phyloP scores from a whole-genome alignment of 805 yeast genomes.

The Kodamaea hsintzibuensis region DNA sequence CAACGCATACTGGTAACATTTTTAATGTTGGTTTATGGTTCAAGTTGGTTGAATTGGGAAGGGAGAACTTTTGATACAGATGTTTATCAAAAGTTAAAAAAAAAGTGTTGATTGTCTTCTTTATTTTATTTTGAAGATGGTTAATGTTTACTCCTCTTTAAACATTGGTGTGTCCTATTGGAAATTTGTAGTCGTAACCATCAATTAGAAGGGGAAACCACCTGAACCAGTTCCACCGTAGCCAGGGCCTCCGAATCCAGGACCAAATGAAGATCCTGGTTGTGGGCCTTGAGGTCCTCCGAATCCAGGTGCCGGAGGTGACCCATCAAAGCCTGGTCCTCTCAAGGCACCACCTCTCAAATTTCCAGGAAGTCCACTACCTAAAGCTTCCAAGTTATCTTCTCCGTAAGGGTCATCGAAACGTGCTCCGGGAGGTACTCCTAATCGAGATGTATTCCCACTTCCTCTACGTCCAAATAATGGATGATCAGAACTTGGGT shows the following conservation, averaged over 20 bases:
- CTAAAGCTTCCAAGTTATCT: conserved; percentile 44
- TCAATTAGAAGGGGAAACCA: conserved; percentile 6
- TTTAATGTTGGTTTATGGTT: no score
- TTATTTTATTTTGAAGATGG: no score
- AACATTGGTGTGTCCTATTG: no score
- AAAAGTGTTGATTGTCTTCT: no score
- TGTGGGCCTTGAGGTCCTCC: conserved; percentile 7
- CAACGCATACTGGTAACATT: no score
- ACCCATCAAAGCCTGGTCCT: conserved; percentile 4
- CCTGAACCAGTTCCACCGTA: conserved; percentile 10
- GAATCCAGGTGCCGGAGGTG: conserved; percentile 5
- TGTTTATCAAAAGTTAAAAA: no score
- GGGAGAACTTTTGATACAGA: no score
- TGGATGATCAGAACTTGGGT: conserved; percentile 53
- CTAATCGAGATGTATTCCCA: conserved; percentile 29
- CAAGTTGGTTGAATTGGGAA: no score
- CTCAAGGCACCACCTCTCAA: conserved; percentile 22
- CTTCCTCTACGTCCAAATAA: conserved; percentile 35
- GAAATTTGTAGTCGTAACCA: no score
- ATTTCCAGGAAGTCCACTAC: conserved; percentile 47
- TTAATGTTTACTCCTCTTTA: not conserved
- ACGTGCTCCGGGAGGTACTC: conserved; percentile 50
- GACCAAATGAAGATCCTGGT: not conserved
- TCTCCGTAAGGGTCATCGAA: conserved; percentile 52
- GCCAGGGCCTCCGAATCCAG: conserved; percentile 12